Percentiles rank a stretch among this genome's conserved stretches.
phyloP scores from a whole-genome alignment of 2,329 filamentous ascomycete genomes.

The Myriosclerotinia curreyana region DNA sequence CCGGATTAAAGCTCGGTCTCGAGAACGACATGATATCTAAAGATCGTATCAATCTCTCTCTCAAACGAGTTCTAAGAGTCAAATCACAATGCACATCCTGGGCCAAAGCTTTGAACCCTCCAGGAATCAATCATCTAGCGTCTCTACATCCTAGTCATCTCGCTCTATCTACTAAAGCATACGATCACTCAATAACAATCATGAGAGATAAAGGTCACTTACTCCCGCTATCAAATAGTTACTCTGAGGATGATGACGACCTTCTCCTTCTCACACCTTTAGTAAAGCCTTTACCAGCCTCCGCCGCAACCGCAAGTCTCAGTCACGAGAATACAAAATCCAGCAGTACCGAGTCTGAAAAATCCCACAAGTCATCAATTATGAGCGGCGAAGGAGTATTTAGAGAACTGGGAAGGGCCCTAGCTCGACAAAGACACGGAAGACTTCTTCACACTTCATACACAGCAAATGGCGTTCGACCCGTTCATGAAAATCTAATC shows the following conservation, averaged over 20 bases:
- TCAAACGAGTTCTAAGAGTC: constrained; percentile 73
- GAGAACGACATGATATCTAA: constrained; percentile 87
- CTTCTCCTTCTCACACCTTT: constrained; percentile 84
- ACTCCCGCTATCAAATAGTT: constrained; percentile 78
- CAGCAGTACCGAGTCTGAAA: constrained; percentile 49
- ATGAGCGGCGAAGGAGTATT: constrained; percentile 95
- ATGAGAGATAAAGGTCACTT: constrained; percentile 85
- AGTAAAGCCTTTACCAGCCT: constrained; percentile 89
- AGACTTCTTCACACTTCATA: constrained; percentile 93
- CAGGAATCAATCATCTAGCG: constrained; percentile 71
- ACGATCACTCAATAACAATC: constrained; percentile 89
- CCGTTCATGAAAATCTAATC: constrained; percentile 90
- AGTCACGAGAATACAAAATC: constrained; percentile 50
- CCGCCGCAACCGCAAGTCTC: constrained; percentile 72
- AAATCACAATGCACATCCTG: constrained; percentile 86
- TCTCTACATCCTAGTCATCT: constrained; percentile 81
- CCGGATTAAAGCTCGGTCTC: constrained; percentile 81
- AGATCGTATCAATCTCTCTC: constrained; percentile 74
- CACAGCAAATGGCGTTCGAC: constrained; percentile 85
- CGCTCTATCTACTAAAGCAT: constrained; percentile 76
- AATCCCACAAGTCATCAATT: constrained; percentile 56
- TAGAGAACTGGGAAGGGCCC: constrained; percentile 77
- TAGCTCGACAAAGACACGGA: constrained; percentile 82
- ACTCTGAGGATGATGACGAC: constrained; percentile 87
- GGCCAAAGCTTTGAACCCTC: constrained; percentile 85